Conservation (phyloP, 2,329 filamentous ascomycete species). For the Lomentospora prolificans region DNA sequence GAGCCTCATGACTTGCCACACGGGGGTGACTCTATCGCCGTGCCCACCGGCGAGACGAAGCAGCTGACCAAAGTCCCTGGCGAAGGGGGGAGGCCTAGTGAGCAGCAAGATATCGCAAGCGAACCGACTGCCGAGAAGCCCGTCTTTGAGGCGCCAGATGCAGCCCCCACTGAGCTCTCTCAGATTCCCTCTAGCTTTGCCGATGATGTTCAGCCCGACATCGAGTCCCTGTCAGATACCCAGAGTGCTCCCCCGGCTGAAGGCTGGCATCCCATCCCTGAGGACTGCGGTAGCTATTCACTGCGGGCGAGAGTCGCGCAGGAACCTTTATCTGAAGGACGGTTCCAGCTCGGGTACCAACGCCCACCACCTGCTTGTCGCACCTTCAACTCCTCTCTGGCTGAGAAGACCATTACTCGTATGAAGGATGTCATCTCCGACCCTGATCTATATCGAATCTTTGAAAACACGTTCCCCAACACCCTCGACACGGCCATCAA, state of each 20-base stretch:
- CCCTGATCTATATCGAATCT: slow-evolving; percentile 64
- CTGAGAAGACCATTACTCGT: slow-evolving; percentile 11
- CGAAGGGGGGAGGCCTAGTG: too few species aligned
- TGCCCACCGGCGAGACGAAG: too few species aligned
- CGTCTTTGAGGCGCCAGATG: neutral
- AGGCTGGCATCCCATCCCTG: neutral
- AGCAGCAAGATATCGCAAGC: too few species aligned
- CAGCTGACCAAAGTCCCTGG: too few species aligned
- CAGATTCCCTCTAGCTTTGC: neutral
- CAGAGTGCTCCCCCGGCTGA: too few species aligned
- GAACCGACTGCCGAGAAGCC: neutral
- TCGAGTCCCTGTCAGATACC: neutral
- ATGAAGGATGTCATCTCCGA: slow-evolving; percentile 31
- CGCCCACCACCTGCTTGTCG: slow-evolving; percentile 67
- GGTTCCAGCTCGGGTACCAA: slow-evolving; percentile 68
- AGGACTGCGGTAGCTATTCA: slow-evolving; percentile 10
- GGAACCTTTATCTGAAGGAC: slow-evolving; percentile 66
- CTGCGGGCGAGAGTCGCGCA: slow-evolving; percentile 28
- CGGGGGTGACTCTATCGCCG: too few species aligned
- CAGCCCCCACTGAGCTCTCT: neutral
- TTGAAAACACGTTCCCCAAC: slow-evolving; percentile 77
- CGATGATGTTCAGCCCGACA: neutral
- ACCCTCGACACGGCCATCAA: slow-evolving; percentile 74
- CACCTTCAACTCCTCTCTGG: slow-evolving; percentile 37
- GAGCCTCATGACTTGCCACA: too few species aligned